phyloP scores from a whole-genome alignment of 257 asterid species.

The Scutellaria minor region DNA sequence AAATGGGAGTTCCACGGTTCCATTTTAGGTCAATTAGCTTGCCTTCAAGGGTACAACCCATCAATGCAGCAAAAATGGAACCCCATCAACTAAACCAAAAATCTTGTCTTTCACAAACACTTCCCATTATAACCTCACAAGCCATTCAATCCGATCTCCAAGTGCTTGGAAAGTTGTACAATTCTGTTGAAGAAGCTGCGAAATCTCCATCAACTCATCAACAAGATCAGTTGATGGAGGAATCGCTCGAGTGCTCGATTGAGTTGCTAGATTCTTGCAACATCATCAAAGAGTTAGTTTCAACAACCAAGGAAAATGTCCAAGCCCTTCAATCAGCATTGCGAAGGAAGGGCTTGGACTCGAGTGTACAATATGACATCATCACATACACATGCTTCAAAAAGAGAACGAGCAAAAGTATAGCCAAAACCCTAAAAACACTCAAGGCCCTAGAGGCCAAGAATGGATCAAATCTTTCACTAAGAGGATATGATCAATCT shows the following conservation, averaged over 20 bases:
- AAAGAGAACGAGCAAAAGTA: slow-evolving; percentile 47
- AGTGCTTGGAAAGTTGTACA: slow-evolving; percentile 46
- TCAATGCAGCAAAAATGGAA: slow-evolving; percentile 41
- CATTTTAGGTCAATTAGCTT: slow-evolving; percentile 66
- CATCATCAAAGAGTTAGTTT: slow-evolving; percentile 40
- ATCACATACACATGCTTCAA: slow-evolving; percentile 42
- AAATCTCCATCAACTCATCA: slow-evolving; percentile 32
- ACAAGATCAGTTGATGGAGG: slow-evolving; percentile 34
- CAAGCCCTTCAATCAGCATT: slow-evolving; percentile 64
- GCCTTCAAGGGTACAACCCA: slow-evolving; percentile 62
- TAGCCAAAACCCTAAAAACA: slow-evolving; percentile 44
- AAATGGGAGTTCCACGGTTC: slow-evolving; percentile 49
- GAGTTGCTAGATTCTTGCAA: slow-evolving; percentile 63
- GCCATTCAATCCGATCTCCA: slow-evolving; percentile 44
- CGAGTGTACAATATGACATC: slow-evolving; percentile 42
- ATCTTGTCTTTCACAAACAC: slow-evolving; percentile 25
- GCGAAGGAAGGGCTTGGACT: slow-evolving; percentile 54
- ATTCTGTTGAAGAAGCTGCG: slow-evolving; percentile 35
- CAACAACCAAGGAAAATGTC: slow-evolving; percentile 42
- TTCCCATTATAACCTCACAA: slow-evolving; percentile 32
- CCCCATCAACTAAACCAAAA: slow-evolving; percentile 43
- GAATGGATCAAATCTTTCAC: not conserved
- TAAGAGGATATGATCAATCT: not conserved
- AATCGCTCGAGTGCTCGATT: slow-evolving; percentile 46
- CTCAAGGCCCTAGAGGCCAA: slow-evolving; percentile 52